Evolutionary conservation across 495 filamentous ascomycete species (phyloP).

Genomic region (Glonium stellatum): DNA sequence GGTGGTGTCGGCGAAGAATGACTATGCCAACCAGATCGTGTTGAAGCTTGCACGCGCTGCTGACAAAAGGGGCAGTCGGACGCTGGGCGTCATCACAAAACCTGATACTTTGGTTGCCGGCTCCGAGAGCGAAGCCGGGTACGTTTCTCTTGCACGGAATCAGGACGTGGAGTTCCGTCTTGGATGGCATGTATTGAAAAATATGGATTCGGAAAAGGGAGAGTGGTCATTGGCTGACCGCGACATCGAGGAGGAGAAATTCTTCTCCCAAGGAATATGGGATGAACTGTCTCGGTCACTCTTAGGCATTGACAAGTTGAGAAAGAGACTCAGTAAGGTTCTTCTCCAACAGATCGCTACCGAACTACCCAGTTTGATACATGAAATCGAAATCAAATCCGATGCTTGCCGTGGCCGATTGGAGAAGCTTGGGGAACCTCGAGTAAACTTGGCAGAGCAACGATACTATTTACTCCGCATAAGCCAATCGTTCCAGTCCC

Average conservation of each 20-base stretch:
- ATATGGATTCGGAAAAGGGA: constrained; percentile 3
- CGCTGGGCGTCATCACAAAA: constrained; percentile 48
- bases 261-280: not conserved
- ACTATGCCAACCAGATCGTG: constrained; percentile 46
- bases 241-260: not conserved
- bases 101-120: constrained; percentile 37
- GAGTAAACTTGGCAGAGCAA: constrained; percentile 1
- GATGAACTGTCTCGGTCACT: not conserved
- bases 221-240: constrained; percentile 1
- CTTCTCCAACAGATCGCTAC: constrained; percentile 2
- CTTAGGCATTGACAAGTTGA: not conserved
- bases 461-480: constrained; percentile 1
- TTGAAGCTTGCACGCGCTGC: constrained; percentile 37
- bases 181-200: constrained; percentile 4
- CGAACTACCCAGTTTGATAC: not conserved
- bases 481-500: not conserved
- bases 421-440: not conserved
- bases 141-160: constrained; percentile 8
- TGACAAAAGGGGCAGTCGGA: constrained; percentile 42
- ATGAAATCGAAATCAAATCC: constrained; percentile 4
- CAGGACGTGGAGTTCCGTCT: constrained; percentile 5
- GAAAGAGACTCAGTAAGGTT: not conserved
- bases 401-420: not conserved
- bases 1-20: constrained; percentile 48
- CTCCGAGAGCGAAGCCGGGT: constrained; percentile 17